A percentile compares a stretch with the other conserved stretches of the same genome.
phyloP scores from a whole-genome alignment of 257 asterid species.

The Solanum boliviense region DNA sequence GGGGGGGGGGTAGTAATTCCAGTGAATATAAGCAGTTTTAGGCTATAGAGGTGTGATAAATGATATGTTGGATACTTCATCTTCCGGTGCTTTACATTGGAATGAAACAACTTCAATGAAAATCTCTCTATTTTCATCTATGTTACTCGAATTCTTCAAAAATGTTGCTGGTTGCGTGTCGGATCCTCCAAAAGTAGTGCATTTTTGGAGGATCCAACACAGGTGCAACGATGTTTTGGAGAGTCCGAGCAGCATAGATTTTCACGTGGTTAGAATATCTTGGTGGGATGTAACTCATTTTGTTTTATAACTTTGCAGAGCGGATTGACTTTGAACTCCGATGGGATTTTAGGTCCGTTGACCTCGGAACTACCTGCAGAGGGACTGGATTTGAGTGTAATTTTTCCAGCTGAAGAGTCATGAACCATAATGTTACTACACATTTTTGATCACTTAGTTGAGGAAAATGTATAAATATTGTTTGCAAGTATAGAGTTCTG shows the following conservation, averaged over 20 bases:
- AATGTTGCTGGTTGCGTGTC: not conserved
- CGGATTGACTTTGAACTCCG: constrained; percentile 81
- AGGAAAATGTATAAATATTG: not conserved
- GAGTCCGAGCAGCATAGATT: not conserved
- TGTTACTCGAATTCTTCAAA: not conserved
- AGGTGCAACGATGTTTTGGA: not conserved
- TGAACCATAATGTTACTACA: not conserved
- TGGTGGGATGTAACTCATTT: not conserved
- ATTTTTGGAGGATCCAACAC: not conserved
- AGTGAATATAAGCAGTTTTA: not conserved
- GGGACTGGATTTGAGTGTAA: constrained; percentile 71
- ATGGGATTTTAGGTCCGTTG: constrained; percentile 81
- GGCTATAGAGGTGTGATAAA: not conserved
- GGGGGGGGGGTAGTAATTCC: not conserved
- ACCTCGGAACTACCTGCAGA: constrained; percentile 69
- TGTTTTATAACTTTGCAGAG: constrained; percentile 39
- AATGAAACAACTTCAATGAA: not conserved
- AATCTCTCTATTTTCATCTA: not conserved
- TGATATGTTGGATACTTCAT: not conserved
- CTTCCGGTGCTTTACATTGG: not conserved
- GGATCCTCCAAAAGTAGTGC: not conserved
- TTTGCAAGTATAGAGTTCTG: not conserved
- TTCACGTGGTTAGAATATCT: not conserved
- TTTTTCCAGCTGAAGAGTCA: constrained; percentile 56
- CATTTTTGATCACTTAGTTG: not conserved